Percentiles rank a stretch among this genome's conserved stretches.
Evolutionary conservation across 2,329 filamentous ascomycete species (phyloP).

Genomic region (Paramyrothecium roridum): DNA sequence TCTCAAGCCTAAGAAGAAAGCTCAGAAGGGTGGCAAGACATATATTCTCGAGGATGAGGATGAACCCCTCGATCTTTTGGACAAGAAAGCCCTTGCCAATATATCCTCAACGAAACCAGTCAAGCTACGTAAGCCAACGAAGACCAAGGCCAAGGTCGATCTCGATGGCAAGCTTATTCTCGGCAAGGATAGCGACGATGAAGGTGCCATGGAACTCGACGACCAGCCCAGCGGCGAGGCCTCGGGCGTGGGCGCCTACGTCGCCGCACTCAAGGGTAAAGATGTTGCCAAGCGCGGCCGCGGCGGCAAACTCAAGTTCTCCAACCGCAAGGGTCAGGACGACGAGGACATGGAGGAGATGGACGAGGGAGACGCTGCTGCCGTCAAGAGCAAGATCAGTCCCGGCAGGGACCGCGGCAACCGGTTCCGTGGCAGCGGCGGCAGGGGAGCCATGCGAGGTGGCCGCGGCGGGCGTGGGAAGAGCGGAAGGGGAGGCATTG

Average conservation of each 20-base stretch:
- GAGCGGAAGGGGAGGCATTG: slow-evolving; percentile 45
- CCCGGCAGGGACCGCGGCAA: slow-evolving; percentile 27
- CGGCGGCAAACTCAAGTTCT: slow-evolving; percentile 69
- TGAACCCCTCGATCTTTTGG: slow-evolving; percentile 90
- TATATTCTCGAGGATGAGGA: slow-evolving; percentile 95
- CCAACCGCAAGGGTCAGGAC: slow-evolving; percentile 52
- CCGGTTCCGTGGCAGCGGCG: slow-evolving; percentile 24
- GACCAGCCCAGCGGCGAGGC: slow-evolving; percentile 49
- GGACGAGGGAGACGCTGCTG: slow-evolving; percentile 48
- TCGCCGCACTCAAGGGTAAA: slow-evolving; percentile 65
- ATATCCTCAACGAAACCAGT: slow-evolving; percentile 88
- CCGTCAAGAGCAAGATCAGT: slow-evolving; percentile 48
- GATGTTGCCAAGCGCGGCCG: slow-evolving; percentile 63
- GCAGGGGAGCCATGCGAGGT: slow-evolving; percentile 24
- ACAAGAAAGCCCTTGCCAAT: slow-evolving; percentile 82
- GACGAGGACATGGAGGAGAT: slow-evolving; percentile 51
- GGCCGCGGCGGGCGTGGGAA: slow-evolving; percentile 29
- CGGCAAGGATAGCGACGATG: slow-evolving; percentile 52
- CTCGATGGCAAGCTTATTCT: slow-evolving; percentile 80
- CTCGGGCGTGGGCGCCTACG: slow-evolving; percentile 65
- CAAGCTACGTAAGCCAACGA: slow-evolving; percentile 55
- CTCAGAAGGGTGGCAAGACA: slow-evolving; percentile 62
- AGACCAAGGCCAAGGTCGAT: slow-evolving; percentile 65
- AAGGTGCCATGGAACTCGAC: slow-evolving; percentile 64
- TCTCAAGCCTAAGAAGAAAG: slow-evolving; percentile 39